Base-by-base conservation (phyloP, 2,329 filamentous ascomycete species). In the Pestalotiopsis sp. region DNA sequence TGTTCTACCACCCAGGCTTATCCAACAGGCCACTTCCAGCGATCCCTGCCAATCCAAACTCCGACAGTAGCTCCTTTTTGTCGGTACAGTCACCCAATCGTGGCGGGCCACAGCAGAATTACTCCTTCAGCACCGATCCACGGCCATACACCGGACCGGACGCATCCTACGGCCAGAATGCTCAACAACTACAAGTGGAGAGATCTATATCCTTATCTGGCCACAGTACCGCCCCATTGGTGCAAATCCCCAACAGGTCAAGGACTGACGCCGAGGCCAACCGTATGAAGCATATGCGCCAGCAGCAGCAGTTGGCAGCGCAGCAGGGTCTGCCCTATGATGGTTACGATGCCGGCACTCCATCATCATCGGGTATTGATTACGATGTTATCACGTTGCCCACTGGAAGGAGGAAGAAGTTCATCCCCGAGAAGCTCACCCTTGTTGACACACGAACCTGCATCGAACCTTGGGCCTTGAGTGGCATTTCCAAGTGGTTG, bases 1-100 rank as follows among this genome's bases (percentile, higher is more conserved):
- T 98, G 77, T 97, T 97, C 78, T 99, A 97, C 78, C 94, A 98
- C 75, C 95, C 95, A 20, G 93, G 93, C 52, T 89, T 94, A 77
- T 83, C 88, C 71, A 84, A 74, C 84, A 90, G 82, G 81, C 94
- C 81, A 80, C 91, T 84, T 76, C 93, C 83, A 73, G 88, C 88
- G 7, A 82, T 91, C 2, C 89, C 89, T 4, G 84, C 88, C 57
- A 88, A 85, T 27, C 84, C 88, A 57, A 88, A 85, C 7, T 90
- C 90, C 2, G 93, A 93, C 69, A 85, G 82, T 73, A 87, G 84
- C 75, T 85, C 85, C 0, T 77, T 87, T 77, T 75, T 86, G 67
- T 85, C 85, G 45, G 76, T 82, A 0, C 83, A 85, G 64, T 84
- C 79, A 72, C 83, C 80, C 66, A 84, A 80, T 70, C 81, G 79